phyloP scores from a whole-genome alignment of 2,329 filamentous ascomycete genomes.

The Triangularia verruculosa region DNA sequence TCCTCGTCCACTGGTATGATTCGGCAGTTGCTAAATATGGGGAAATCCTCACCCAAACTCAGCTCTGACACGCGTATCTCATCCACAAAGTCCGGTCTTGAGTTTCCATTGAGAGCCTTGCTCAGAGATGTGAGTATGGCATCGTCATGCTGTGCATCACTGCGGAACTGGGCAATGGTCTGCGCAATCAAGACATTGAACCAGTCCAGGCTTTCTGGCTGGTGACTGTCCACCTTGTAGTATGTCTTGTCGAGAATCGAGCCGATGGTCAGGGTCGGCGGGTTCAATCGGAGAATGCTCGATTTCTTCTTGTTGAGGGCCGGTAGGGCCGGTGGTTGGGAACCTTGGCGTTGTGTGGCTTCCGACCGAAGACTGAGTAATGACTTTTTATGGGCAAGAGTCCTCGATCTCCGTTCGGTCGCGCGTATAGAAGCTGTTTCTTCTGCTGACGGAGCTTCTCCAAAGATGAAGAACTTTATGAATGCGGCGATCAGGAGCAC shows the following conservation, averaged over 20 bases:
- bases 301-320: conserved; percentile 63
- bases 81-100: conserved; percentile 86
- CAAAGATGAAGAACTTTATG: conserved; percentile 99
- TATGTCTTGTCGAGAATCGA: conserved; percentile 96
- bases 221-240: conserved; percentile 92
- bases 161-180: conserved; percentile 91
- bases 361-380: conserved; percentile 60
- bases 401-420: conserved; percentile 69
- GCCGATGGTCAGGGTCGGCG: conserved; percentile 78
- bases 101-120: conserved; percentile 79
- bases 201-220: conserved; percentile 96
- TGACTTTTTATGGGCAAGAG: conserved; percentile 72
- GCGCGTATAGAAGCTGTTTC: conserved; percentile 73
- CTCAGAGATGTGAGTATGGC: conserved; percentile 83
- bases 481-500: conserved; percentile 89
- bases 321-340: conserved; percentile 32
- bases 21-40: conserved; percentile 96
- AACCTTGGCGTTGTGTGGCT: conserved; percentile 29
- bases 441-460: conserved; percentile 82
- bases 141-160: conserved; percentile 87
- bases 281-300: conserved; percentile 64
- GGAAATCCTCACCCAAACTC: conserved; percentile 92
- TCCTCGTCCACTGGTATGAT: conserved; percentile 89
- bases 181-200: conserved; percentile 97
- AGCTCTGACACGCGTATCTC: conserved; percentile 93